Evolutionary conservation across 306 rosid species (phyloP).

Genomic region (Lathyrus sativus): DNA sequence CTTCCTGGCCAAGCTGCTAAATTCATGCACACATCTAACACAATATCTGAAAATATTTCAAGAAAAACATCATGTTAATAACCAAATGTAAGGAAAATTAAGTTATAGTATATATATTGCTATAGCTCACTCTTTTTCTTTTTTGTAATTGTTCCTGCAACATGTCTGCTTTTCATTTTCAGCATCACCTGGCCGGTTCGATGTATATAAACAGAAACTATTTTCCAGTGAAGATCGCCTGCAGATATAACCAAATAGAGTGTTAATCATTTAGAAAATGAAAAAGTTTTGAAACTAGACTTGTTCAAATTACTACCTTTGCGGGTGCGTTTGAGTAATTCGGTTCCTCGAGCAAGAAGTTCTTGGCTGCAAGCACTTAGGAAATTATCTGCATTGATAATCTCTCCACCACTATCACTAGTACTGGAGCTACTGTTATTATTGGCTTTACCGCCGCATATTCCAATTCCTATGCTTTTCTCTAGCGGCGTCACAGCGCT

Average conservation of each 20-base stretch:
- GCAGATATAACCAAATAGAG: constrained; percentile 22
- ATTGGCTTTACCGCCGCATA: constrained; percentile 63
- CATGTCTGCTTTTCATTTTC: constrained; percentile 94
- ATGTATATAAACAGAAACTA: constrained; percentile 88
- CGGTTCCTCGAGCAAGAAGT: constrained; percentile 81
- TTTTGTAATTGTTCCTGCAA: constrained; percentile 89
- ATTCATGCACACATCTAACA: constrained; percentile 68
- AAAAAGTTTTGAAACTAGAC: background rate
- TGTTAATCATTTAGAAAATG: background rate
- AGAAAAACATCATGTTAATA: background rate
- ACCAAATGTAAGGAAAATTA: constrained; percentile 6
- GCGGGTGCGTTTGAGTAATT: constrained; percentile 89
- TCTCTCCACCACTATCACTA: constrained; percentile 75
- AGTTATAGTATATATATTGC: background rate
- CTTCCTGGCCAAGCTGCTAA: constrained; percentile 96
- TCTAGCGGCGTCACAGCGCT: constrained; percentile 82
- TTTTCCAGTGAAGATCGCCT: constrained; percentile 99
- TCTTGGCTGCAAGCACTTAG: constrained; percentile 62
- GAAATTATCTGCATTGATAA: constrained; percentile 53
- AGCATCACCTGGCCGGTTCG: constrained; percentile 90
- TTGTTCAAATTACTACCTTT: constrained; percentile 63
- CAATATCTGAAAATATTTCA: constrained; percentile 62
- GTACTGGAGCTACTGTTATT: constrained; percentile 47
- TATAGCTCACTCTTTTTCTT: constrained; percentile 83
- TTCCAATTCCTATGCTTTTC: constrained; percentile 65